These are phyloP conservation scores for Trichocladium antarcticum DNA, from an alignment of 495 filamentous ascomycete species.

Conservation along the genomic window DNA sequence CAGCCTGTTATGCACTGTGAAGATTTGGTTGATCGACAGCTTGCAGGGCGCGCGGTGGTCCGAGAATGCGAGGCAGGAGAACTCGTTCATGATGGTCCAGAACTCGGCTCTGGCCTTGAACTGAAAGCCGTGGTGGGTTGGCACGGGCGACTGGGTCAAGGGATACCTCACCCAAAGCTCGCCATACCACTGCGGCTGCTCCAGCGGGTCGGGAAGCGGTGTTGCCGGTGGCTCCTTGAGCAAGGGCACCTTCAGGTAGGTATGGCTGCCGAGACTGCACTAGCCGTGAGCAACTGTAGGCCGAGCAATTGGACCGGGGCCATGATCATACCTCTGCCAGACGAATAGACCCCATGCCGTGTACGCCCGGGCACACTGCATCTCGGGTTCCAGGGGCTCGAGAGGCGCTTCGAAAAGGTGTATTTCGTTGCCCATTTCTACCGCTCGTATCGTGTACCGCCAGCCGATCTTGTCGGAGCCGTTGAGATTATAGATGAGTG, in stretches of 20 bases:
- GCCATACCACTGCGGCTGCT: constrained; percentile 27
- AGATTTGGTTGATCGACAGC: constrained; percentile 13
- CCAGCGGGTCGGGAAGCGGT: constrained; percentile 24
- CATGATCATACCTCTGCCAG: constrained; percentile 28
- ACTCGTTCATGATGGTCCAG: constrained; percentile 26
- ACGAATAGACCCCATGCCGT: constrained; percentile 31
- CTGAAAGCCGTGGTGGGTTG: constrained; percentile 18
- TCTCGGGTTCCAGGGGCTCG: constrained; percentile 1
- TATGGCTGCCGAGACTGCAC: constrained; percentile 18
- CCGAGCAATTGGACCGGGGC: background rate
- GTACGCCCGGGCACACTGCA: constrained; percentile 20
- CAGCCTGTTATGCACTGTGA: constrained; percentile 23
- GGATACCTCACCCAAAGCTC: constrained; percentile 32
- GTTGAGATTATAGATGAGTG: constrained; percentile 22
- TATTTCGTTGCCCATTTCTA: constrained; percentile 28
- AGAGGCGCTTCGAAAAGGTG: constrained; percentile 15
- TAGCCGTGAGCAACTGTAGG: background rate
- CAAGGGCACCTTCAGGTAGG: constrained; percentile 22
- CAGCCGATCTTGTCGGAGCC: constrained; percentile 30
- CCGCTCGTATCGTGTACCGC: constrained; percentile 22
- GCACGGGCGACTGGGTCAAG: constrained; percentile 12
- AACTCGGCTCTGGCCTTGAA: constrained; percentile 29
- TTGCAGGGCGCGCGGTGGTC: constrained; percentile 1
- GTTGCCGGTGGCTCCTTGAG: constrained; percentile 18
- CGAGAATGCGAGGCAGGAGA: constrained; percentile 14